Conservation (phyloP, 2,329 filamentous ascomycete species). For the Sclerotinia borealis region DNA sequence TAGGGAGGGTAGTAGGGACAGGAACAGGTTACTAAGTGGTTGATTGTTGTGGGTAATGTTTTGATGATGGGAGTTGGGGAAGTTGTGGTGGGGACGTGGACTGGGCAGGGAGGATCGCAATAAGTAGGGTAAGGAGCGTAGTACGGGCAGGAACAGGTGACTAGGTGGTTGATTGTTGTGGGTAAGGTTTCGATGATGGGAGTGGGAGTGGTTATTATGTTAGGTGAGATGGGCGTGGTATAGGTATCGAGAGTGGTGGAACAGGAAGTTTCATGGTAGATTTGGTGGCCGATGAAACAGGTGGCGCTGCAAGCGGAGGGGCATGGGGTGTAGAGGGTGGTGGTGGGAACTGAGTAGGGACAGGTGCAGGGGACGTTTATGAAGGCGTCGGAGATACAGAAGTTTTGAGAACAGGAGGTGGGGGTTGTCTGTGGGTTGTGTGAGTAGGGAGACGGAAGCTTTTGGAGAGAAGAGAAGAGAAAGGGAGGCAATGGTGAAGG, state of each 20-base stretch:
- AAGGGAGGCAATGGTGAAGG: slow-evolving; percentile 11
- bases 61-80: not conserved
- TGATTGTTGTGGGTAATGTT: not conserved
- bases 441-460: not conserved
- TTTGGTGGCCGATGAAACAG: slow-evolving; percentile 15
- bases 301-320: slow-evolving; percentile 12
- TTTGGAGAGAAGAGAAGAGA: no score
- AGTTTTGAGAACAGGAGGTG: slow-evolving; percentile 3
- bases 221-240: not conserved
- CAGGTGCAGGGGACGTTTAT: slow-evolving; percentile 26
- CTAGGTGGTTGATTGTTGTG: not conserved
- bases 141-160: slow-evolving; percentile 4
- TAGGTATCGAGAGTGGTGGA: not conserved
- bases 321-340: slow-evolving; percentile 23
- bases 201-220: not conserved
- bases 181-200: no score
- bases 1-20: slow-evolving; percentile 6
- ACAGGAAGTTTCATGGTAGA: not conserved
- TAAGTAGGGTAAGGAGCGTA: not conserved
- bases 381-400: slow-evolving; percentile 20
- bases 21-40: not conserved
- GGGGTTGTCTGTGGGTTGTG: slow-evolving; percentile 2
- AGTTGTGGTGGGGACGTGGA: no score
- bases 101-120: not conserved
- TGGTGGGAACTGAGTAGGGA: slow-evolving; percentile 21